Evolutionary conservation across 164 flowering plant species (phyloP).

Genomic region (grape (Vitis vinifera)): ASM3070453v1 NC_081813.1:6509001-6509500

Average conservation of each 20-base stretch:
- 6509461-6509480: background rate
- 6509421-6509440: background rate
- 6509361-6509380: too few species aligned
- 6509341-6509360: too few species aligned
- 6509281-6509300: background rate
- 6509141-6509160: slow-evolving; percentile 38
- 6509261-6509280: slow-evolving; percentile 3
- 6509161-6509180: slow-evolving; percentile 34
- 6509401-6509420: background rate
- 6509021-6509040: too few species aligned
- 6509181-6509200: slow-evolving; percentile 22
- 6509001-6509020: too few species aligned
- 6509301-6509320: too few species aligned
- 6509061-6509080: background rate
- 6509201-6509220: slow-evolving; percentile 20
- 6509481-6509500: slow-evolving; percentile 5
- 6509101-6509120: background rate
- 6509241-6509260: background rate
- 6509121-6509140: background rate
- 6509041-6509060: too few species aligned
- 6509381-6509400: too few species aligned
- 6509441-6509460: slow-evolving; percentile 7
- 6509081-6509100: background rate
- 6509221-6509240: slow-evolving; percentile 11
- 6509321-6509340: too few species aligned